Percentiles rank a stretch among this genome's conserved stretches.
Conservation (phyloP, 208 protist genomes). For the Leishmania braziliensis region DNA sequence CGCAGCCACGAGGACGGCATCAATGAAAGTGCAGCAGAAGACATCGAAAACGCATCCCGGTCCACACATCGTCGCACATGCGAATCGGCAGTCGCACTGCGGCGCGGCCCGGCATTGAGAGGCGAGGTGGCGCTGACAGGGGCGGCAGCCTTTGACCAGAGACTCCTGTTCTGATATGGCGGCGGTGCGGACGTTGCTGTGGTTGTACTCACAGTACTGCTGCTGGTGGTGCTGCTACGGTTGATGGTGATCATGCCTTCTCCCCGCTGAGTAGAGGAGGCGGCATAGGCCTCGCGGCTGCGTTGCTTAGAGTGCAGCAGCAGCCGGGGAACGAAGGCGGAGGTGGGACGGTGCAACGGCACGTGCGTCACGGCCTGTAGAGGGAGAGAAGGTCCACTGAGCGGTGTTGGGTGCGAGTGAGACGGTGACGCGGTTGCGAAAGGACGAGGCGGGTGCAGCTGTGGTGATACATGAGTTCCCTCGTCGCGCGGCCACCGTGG, state of each 20-base stretch:
- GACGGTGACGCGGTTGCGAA: background rate
- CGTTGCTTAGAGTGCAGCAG: background rate
- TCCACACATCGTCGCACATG: background rate
- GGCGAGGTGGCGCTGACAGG: background rate
- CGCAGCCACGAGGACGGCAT: constrained; percentile 20
- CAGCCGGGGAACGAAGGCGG: constrained; percentile 6
- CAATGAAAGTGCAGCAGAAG: constrained; percentile 5
- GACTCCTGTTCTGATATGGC: constrained; percentile 11
- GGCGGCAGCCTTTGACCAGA: constrained; percentile 9
- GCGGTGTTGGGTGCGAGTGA: background rate
- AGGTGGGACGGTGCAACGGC: background rate
- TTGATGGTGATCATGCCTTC: background rate
- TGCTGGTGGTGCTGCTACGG: background rate
- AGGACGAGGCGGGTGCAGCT: constrained; percentile 4
- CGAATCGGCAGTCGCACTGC: constrained; percentile 1
- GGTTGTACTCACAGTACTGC: background rate
- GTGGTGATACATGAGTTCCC: constrained; percentile 4
- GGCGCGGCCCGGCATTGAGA: background rate
- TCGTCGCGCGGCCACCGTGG: background rate
- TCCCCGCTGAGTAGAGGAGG: background rate
- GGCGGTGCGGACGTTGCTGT: background rate
- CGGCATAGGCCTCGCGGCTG: background rate
- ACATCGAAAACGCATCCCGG: background rate
- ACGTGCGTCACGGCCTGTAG: background rate
- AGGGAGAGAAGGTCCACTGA: background rate